Evolutionary conservation across 106 monocot genomes (phyloP).

Genomic region (Ottelia alismoides): DNA sequence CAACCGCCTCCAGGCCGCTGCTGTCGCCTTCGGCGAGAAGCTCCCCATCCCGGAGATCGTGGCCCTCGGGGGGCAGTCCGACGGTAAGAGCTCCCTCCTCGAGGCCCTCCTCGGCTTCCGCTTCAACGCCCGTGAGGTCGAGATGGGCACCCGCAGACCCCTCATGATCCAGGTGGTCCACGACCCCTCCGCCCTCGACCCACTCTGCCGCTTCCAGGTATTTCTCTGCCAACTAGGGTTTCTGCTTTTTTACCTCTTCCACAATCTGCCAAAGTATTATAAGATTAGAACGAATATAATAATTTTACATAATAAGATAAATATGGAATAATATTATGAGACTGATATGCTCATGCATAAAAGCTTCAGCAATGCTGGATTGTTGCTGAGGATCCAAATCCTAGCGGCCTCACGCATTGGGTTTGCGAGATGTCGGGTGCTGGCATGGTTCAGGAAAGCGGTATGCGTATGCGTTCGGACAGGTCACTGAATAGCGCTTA

Average conservation of each 20-base stretch:
- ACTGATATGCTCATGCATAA: no score
- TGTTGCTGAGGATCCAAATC: no score
- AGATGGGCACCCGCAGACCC: constrained; percentile 96
- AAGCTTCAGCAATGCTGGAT: no score
- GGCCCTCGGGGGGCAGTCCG: constrained; percentile 86
- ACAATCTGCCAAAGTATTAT: background rate
- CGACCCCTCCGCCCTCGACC: constrained; percentile 74
- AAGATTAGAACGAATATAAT: no score
- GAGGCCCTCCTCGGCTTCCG: constrained; percentile 95
- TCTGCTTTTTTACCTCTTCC: background rate
- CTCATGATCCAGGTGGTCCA: constrained; percentile 99
- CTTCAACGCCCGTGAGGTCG: constrained; percentile 96
- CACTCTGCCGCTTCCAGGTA: constrained; percentile 93
- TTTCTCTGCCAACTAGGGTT: background rate
- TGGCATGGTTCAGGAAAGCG: no score
- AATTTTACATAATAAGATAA: no score
- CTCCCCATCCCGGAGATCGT: constrained; percentile 98
- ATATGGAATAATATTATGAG: no score
- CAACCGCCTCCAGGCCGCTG: constrained; percentile 93
- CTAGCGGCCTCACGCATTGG: no score
- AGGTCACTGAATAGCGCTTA: no score
- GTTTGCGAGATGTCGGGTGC: no score
- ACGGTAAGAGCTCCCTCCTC: constrained; percentile 94
- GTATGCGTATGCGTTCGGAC: no score
- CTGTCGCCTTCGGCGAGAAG: constrained; percentile 91